Evolutionary conservation across 352 stramenopile species (phyloP).

Genomic region (Globisporangium orthogonon): DNA sequence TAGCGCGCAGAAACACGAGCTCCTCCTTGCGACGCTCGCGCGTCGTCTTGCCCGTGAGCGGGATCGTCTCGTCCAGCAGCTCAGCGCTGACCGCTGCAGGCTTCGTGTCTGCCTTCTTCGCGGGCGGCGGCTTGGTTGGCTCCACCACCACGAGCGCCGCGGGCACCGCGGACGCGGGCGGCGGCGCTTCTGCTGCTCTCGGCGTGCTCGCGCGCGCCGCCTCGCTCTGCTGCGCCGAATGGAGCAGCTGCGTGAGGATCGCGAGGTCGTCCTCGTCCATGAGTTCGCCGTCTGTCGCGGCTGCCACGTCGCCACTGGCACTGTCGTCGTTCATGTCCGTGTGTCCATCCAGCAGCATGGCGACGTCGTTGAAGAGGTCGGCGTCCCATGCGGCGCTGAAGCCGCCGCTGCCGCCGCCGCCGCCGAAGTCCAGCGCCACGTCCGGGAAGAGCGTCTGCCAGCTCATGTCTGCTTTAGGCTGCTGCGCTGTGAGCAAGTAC

Average conservation of each 20-base stretch:
- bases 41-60: constrained; percentile 10
- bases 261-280: constrained; percentile 11
- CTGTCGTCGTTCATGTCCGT: neutral
- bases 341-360: constrained; percentile 1
- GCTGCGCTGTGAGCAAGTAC: too few species aligned
- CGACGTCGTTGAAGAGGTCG: constrained; percentile 10
- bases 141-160: neutral
- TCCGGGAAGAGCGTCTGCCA: neutral
- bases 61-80: neutral
- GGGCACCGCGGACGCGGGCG: neutral
- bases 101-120: neutral
- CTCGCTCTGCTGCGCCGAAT: constrained; percentile 1
- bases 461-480: too few species aligned
- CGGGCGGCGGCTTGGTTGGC: neutral
- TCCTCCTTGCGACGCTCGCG: constrained; percentile 22
- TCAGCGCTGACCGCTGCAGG: neutral
- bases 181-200: neutral
- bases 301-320: neutral
- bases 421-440: neutral
- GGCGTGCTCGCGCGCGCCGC: neutral
- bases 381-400: constrained; percentile 6
- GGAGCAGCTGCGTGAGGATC: constrained; percentile 12
- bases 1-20: constrained; percentile 20
- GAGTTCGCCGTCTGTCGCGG: neutral
- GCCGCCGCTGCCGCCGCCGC: neutral